Evolutionary conservation across 371 early-diverging fungal species (phyloP), one percentile per base, ranked within the genome.

Genomic region (Capillidium heterosporum): DNA sequence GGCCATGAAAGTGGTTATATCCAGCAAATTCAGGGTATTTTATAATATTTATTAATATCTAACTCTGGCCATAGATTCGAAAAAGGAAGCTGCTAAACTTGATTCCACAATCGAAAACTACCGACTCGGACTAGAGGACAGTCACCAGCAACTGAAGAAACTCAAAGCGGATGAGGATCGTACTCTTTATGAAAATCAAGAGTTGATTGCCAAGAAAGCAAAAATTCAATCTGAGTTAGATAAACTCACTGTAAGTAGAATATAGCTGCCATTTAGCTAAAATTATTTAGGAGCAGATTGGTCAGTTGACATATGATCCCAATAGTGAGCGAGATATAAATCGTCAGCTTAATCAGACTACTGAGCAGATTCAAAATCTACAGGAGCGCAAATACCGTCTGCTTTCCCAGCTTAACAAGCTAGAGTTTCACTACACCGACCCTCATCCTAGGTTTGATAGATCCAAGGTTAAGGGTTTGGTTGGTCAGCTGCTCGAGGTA

Each of bases 1-100:
- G 93, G 94, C 2, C 82, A 85, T 54, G 91, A 94, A 58, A 87
- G 81, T 61, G 94, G 96, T 0, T 97, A 91, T 59, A 79, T 86
- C 80, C 87, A 93, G 61, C 95, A 94, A 62, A 65, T 97, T 8
- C 85, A 86, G 63, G 72, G 83, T 76, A 62, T 21, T 28, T 49
- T 7, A 19, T 42, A 23, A 19, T 13, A 7, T 35, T 35, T 35
- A 13, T 10, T 19, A 19, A 1, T 27, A 24, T n/a, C 28, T 48
- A 48, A 59, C 21, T 59, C 58, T 48, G 2, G 7, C 7, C 7
- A 24, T 48, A 57, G 54, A 41, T 8, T 17, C 52, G 15, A 59
- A 59, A 32, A 57, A 59, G 13, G 62, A 57, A 1, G 62, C 59
- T 15, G 64, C 67, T 0, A 65, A 64, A 29, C 58, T 61, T 10